These are phyloP conservation scores for Penicillium hesseltinei DNA, from an alignment of 2,329 filamentous ascomycete species.

Conservation along the genomic window DNA sequence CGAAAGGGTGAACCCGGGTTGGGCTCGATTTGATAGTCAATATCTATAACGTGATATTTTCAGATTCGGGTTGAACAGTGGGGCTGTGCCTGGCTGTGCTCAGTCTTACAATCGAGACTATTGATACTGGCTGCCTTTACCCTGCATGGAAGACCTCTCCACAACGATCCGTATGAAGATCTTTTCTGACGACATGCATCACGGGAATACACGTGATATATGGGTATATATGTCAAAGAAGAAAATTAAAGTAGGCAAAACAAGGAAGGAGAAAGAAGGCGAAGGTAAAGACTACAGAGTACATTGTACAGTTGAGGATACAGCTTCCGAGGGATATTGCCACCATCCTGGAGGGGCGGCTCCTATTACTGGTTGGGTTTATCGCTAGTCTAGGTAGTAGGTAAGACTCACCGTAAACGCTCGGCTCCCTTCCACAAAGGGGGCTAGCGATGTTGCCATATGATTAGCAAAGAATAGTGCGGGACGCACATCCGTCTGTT, in stretches of 20 bases:
- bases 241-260: background rate
- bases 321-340: background rate
- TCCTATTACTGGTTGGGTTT: background rate
- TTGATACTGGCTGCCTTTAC: slow-evolving; percentile 3
- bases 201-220: background rate
- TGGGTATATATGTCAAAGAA: background rate
- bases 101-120: background rate
- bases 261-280: background rate
- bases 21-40: background rate
- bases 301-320: background rate
- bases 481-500: background rate
- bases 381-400: background rate
- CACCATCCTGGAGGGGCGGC: background rate
- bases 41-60: slow-evolving; percentile 1
- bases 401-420: background rate
- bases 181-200: background rate
- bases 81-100: background rate
- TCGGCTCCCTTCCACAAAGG: background rate
- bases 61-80: background rate
- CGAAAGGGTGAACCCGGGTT: background rate
- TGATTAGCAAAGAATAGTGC: background rate
- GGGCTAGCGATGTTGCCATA: background rate
- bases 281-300: background rate
- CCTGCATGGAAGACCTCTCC: slow-evolving; percentile 3
- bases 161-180: background rate